phyloP scores from a whole-genome alignment of 1,139 yeast genomes.

The Chernovozyma aurita region DNA sequence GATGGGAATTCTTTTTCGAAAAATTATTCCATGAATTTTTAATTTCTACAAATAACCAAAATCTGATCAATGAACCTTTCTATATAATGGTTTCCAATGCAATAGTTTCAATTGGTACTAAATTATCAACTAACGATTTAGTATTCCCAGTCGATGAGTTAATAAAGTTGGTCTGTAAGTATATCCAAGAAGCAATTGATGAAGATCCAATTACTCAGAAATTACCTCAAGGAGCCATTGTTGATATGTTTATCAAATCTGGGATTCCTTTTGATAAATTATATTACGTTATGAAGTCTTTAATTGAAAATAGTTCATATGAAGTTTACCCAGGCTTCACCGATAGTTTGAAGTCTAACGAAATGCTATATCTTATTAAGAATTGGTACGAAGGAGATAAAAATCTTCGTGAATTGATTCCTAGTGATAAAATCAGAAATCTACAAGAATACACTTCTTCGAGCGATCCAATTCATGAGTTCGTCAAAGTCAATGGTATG shows the following conservation, averaged over 20 bases:
- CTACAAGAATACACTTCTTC: slow-evolving; percentile 37
- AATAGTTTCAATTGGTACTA: slow-evolving; percentile 42
- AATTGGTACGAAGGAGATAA: slow-evolving; percentile 65
- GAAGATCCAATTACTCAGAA: slow-evolving; percentile 37
- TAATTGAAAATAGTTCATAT: slow-evolving; percentile 60
- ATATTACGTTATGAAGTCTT: slow-evolving; percentile 61
- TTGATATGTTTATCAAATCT: slow-evolving; percentile 71
- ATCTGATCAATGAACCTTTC: slow-evolving; percentile 27
- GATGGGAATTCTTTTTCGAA: slow-evolving; percentile 66
- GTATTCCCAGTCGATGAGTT: slow-evolving; percentile 79
- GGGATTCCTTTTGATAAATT: slow-evolving; percentile 71
- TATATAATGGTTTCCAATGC: slow-evolving; percentile 34
- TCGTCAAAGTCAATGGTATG: slow-evolving; percentile 21
- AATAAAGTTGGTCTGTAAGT: slow-evolving; percentile 51
- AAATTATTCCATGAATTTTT: slow-evolving; percentile 34
- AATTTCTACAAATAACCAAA: slow-evolving; percentile 21
- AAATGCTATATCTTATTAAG: slow-evolving; percentile 60
- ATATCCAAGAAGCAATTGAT: slow-evolving; percentile 30
- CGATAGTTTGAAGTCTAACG: slow-evolving; percentile 34
- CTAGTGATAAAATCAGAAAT: slow-evolving; percentile 30
- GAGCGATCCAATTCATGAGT: slow-evolving; percentile 44
- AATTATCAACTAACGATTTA: slow-evolving; percentile 49
- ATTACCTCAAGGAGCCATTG: slow-evolving; percentile 39
- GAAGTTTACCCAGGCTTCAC: slow-evolving; percentile 46
- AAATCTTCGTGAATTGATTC: slow-evolving; percentile 52